Conservation (phyloP, 768 basidiomycete genomes). For the Infundibulicybe gibba region DNA sequence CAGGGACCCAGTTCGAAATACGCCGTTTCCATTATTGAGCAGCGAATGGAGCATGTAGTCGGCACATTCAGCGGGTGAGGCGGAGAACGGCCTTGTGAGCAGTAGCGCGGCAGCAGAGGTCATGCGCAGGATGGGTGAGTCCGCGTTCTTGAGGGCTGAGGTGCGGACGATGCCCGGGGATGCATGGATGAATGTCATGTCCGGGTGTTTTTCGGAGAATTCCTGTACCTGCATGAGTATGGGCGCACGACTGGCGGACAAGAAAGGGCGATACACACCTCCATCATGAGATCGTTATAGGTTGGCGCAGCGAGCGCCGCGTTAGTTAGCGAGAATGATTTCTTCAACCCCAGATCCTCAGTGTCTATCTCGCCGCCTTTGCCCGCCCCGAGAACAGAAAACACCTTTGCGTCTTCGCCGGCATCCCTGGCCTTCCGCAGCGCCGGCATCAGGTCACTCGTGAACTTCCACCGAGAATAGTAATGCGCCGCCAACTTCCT, state of each 20-base stretch:
- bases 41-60: constrained; percentile 33
- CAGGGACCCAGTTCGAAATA: constrained; percentile 24
- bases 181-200: constrained; percentile 33
- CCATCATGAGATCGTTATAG: constrained; percentile 40
- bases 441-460: constrained; percentile 38
- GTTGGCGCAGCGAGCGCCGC: constrained; percentile 27
- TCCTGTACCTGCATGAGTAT: constrained; percentile 18
- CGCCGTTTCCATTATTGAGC: constrained; percentile 19
- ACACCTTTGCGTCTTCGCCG: constrained; percentile 49
- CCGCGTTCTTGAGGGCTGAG: constrained; percentile 16
- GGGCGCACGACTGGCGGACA: background rate
- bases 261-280: constrained; percentile 20
- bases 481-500: constrained; percentile 38
- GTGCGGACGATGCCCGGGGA: constrained; percentile 38
- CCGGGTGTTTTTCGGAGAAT: constrained; percentile 29
- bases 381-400: constrained; percentile 38
- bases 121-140: constrained; percentile 18
- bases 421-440: constrained; percentile 38
- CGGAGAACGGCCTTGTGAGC: constrained; percentile 20
- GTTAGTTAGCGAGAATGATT: constrained; percentile 25
- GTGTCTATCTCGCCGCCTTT: constrained; percentile 33
- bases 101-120: constrained; percentile 11
- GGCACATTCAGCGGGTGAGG: constrained; percentile 23
- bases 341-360: constrained; percentile 43
- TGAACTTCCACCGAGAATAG: constrained; percentile 50